Percentiles rank a stretch among this genome's conserved stretches.
Evolutionary conservation across 2,329 filamentous ascomycete species (phyloP).

Genomic region (Drechslerella dactyloides): DNA sequence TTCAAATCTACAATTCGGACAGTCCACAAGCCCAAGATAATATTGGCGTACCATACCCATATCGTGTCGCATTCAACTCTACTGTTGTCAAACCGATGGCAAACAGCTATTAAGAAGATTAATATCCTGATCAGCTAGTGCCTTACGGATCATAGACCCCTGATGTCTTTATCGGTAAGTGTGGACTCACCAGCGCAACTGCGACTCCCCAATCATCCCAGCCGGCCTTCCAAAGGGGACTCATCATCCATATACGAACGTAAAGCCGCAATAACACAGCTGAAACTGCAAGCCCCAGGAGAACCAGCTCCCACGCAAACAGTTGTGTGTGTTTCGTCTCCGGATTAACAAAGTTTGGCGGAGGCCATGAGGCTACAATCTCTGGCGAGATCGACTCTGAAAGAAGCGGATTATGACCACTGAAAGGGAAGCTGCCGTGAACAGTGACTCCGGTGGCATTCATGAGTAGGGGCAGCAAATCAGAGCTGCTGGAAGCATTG

Average conservation of each 20-base stretch:
- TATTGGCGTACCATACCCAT: slow-evolving; percentile 49
- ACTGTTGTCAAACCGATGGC: slow-evolving; percentile 37
- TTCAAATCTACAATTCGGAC: no score
- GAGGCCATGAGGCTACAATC: slow-evolving; percentile 37
- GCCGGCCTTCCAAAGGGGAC: slow-evolving; percentile 39
- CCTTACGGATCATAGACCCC: neutral
- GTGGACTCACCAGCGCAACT: slow-evolving; percentile 21
- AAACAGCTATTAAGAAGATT: slow-evolving; percentile 11
- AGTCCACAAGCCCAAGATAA: no score
- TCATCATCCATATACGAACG: slow-evolving; percentile 41
- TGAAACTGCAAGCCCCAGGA: slow-evolving; percentile 20
- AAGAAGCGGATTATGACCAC: slow-evolving; percentile 27
- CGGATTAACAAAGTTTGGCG: slow-evolving; percentile 47
- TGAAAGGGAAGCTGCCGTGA: slow-evolving; percentile 19
- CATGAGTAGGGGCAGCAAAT: slow-evolving; percentile 19
- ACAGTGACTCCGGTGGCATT: slow-evolving; percentile 33
- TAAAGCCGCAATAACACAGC: slow-evolving; percentile 39
- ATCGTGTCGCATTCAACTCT: slow-evolving; percentile 37
- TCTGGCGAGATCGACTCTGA: slow-evolving; percentile 35
- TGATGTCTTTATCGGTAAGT: slow-evolving; percentile 1
- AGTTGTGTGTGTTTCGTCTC: slow-evolving; percentile 37
- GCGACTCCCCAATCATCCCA: slow-evolving; percentile 38
- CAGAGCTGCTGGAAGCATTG: slow-evolving; percentile 60
- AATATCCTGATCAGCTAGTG: neutral
- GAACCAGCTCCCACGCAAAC: slow-evolving; percentile 41